These are phyloP conservation scores for Nicotiana paniculata DNA, from an alignment of 257 asterid species.

Conservation along the genomic window DNA sequence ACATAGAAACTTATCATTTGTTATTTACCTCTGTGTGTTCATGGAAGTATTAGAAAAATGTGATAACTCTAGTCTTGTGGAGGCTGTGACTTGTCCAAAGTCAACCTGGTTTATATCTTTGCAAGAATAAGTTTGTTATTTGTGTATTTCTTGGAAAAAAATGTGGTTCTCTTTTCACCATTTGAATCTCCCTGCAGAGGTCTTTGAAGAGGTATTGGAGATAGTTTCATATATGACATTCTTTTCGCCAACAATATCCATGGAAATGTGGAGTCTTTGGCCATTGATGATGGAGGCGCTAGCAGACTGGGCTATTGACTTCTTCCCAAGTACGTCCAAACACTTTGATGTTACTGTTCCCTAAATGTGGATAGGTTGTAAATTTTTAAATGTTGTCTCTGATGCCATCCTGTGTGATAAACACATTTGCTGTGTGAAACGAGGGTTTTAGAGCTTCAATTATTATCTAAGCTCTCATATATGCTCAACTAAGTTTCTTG, in stretches of 20 bases:
- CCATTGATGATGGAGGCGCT: constrained; percentile 90
- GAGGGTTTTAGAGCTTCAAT: not conserved
- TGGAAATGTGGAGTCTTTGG: constrained; percentile 99
- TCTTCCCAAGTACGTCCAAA: constrained; percentile 74
- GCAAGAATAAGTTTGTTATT: not conserved
- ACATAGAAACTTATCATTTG: not conserved
- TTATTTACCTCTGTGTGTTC: not conserved
- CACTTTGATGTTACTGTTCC: not conserved
- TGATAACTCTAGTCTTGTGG: not conserved
- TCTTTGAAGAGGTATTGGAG: constrained; percentile 97
- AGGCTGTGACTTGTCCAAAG: not conserved
- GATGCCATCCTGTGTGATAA: not conserved
- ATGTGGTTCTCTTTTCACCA: not conserved
- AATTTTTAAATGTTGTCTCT: not conserved
- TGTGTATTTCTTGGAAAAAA: not conserved
- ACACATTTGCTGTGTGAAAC: not conserved
- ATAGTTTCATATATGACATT: constrained; percentile 97
- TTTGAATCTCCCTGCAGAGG: constrained; percentile 59
- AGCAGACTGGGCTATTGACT: constrained; percentile 98
- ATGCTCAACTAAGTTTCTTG: not conserved
- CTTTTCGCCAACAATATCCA: constrained; percentile 84
- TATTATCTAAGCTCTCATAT: not conserved
- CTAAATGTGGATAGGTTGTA: not conserved
- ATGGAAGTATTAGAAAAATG: not conserved
- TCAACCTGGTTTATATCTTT: not conserved